Conservation (phyloP, 768 basidiomycete genomes). For the Naganishia friedmannii region DNA sequence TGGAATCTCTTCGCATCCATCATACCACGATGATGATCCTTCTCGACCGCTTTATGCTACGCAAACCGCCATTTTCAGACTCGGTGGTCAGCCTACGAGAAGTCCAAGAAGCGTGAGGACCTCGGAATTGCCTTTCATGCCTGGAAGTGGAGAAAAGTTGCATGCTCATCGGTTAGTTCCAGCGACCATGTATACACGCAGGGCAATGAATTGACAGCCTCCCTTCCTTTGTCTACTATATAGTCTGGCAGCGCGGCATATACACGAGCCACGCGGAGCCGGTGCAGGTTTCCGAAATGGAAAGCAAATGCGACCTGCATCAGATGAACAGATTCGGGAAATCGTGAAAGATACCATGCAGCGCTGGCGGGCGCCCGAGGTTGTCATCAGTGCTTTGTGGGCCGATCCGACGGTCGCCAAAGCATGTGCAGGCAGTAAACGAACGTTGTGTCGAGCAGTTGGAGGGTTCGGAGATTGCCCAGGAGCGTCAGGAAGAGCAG, state of each 20-base stretch:
- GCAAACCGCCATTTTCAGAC: conserved; percentile 50
- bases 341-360: conserved; percentile 36
- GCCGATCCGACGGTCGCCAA: conserved; percentile 34
- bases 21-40: conserved; percentile 40
- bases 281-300: conserved; percentile 17
- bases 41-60: conserved; percentile 48
- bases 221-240: neutral
- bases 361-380: conserved; percentile 40
- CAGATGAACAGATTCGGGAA: conserved; percentile 32
- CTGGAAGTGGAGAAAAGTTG: conserved; percentile 39
- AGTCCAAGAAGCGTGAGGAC: conserved; percentile 50
- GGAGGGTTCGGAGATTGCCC: conserved; percentile 48
- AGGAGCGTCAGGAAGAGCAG: conserved; percentile 17
- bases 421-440: conserved; percentile 43
- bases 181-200: neutral
- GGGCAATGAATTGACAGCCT: neutral
- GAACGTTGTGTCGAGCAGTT: conserved; percentile 40
- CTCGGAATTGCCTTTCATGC: conserved; percentile 48
- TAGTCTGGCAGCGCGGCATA: conserved; percentile 25
- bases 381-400: conserved; percentile 47
- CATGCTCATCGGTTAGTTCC: conserved; percentile 36
- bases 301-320: conserved; percentile 4
- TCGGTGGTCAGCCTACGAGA: conserved; percentile 38
- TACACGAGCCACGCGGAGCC: conserved; percentile 17
- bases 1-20: conserved; percentile 45